Percentiles rank a stretch among this genome's conserved stretches.
phyloP scores from a whole-genome alignment of 805 yeast species.

The Sugiyamaella boreocaroliniensis region DNA sequence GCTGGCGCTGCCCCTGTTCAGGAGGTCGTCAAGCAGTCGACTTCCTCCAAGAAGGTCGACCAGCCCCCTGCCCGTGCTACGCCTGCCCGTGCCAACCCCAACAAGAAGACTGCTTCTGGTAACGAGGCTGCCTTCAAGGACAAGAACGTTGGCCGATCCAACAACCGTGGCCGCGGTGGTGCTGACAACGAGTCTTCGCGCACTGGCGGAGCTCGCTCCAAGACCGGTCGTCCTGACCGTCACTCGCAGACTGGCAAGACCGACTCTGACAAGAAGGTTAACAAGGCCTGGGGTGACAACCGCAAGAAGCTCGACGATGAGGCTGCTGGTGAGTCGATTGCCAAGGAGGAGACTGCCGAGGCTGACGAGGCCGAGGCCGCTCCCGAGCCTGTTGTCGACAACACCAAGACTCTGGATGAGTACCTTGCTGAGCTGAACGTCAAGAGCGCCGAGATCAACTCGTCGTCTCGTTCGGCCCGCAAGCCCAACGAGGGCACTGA shows the following conservation, averaged over 20 bases:
- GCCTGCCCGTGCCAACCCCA: conserved; percentile 61
- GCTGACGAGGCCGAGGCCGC: conserved; percentile 38
- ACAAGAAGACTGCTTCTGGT: conserved; percentile 50
- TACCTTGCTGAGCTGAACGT: conserved; percentile 59
- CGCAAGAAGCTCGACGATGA: conserved; percentile 57
- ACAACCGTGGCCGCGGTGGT: conserved; percentile 41
- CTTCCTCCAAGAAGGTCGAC: conserved; percentile 78
- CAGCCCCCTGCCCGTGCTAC: conserved; percentile 51
- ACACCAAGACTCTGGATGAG: conserved; percentile 72
- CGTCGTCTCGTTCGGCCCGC: conserved; percentile 25
- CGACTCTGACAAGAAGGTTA: conserved; percentile 78
- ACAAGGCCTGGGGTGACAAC: conserved; percentile 86
- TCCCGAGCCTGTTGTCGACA: conserved; percentile 40
- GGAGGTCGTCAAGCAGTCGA: conserved; percentile 61
- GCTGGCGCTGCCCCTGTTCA: conserved; percentile 9
- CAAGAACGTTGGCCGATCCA: conserved; percentile 62
- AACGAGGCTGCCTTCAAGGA: conserved; percentile 82
- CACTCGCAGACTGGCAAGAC: conserved; percentile 76
- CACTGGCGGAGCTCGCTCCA: conserved; percentile 44
- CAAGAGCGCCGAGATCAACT: conserved; percentile 24
- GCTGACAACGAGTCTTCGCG: conserved; percentile 36
- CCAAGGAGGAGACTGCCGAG: conserved; percentile 33
- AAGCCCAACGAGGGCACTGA: conserved; percentile 55
- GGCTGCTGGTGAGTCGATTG: conserved; percentile 41
- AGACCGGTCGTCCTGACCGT: conserved; percentile 60